Evolutionary conservation across 1,284 basidiomycete genomes (phyloP).

Genomic region (Pseudozyma hubeiensis): DNA sequence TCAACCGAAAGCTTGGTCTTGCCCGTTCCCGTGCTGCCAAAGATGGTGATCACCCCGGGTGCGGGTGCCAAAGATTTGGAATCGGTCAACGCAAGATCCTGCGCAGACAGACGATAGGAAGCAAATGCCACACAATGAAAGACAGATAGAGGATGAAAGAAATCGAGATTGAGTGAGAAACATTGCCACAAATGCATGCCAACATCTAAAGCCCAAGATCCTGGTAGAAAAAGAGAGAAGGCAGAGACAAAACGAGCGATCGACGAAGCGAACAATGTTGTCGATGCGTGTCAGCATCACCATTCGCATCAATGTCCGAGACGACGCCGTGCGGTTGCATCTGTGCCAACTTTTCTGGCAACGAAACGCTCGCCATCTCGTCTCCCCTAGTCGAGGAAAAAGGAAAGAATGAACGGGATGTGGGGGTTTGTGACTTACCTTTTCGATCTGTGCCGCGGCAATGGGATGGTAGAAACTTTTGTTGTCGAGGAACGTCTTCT

Average conservation of each 20-base stretch:
- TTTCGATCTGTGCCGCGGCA: conserved; percentile 63
- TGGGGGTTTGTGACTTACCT: conserved; percentile 53
- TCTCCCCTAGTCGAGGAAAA: neutral
- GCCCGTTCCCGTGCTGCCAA: conserved; percentile 95
- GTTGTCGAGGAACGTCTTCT: conserved; percentile 73
- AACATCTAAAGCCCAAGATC: conserved; percentile 41
- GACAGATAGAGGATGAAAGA: neutral
- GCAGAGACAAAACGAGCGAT: neutral
- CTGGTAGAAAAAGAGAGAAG: conserved; percentile 13
- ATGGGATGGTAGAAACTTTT: conserved; percentile 72
- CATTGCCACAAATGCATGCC: neutral
- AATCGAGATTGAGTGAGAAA: conserved; percentile 9
- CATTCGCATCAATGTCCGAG: conserved; percentile 5
- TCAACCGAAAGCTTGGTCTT: conserved; percentile 94
- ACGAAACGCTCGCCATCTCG: neutral
- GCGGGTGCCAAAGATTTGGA: too few relatives aligned
- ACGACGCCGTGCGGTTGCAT: conserved; percentile 5
- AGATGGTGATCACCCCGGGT: conserved; percentile 76
- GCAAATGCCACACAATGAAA: neutral
- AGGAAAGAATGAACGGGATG: neutral
- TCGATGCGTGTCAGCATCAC: conserved; percentile 35
- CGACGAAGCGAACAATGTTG: conserved; percentile 5
- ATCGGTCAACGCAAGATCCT: conserved; percentile 8
- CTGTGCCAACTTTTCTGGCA: too few relatives aligned
- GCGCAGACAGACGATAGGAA: neutral